phyloP scores from a whole-genome alignment of 2,329 filamentous ascomycete genomes.

The Pyrenophora graminea region DNA sequence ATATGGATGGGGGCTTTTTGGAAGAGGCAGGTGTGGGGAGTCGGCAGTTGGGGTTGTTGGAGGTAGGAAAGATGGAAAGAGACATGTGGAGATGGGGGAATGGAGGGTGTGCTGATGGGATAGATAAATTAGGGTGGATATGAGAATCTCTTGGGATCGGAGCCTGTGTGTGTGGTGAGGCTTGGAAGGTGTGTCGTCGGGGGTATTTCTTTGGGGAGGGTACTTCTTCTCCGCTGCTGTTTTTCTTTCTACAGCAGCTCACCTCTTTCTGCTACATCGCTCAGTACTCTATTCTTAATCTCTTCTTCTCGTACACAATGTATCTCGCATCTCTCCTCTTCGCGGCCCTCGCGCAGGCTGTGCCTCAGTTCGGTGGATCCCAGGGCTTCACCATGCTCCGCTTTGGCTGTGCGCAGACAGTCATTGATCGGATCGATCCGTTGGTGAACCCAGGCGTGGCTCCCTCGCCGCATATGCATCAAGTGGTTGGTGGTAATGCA shows the following conservation, averaged over 20 bases:
- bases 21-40: no score
- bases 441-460: constrained; percentile 44
- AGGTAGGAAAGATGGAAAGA: no score
- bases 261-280: not conserved
- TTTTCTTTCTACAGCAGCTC: not conserved
- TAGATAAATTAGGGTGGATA: no score
- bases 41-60: no score
- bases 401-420: constrained; percentile 39
- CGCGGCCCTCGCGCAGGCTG: constrained; percentile 25
- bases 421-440: constrained; percentile 40
- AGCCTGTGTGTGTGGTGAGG: no score
- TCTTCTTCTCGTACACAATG: constrained; percentile 19
- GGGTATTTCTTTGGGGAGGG: no score
- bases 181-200: no score
- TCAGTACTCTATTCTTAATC: not conserved
- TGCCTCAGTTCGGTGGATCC: constrained; percentile 23
- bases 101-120: no score
- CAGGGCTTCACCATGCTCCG: constrained; percentile 36
- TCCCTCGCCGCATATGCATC: constrained; percentile 46
- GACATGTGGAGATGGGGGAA: no score
- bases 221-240: not conserved
- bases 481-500: constrained; percentile 51
- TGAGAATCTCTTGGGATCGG: no score
- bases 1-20: no score
- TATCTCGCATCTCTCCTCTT: constrained; percentile 29